Evolutionary conservation across 1,139 yeast species (phyloP), one percentile per base, ranked within the genome.

Genomic region (Yamadazyma atlantica): DNA sequence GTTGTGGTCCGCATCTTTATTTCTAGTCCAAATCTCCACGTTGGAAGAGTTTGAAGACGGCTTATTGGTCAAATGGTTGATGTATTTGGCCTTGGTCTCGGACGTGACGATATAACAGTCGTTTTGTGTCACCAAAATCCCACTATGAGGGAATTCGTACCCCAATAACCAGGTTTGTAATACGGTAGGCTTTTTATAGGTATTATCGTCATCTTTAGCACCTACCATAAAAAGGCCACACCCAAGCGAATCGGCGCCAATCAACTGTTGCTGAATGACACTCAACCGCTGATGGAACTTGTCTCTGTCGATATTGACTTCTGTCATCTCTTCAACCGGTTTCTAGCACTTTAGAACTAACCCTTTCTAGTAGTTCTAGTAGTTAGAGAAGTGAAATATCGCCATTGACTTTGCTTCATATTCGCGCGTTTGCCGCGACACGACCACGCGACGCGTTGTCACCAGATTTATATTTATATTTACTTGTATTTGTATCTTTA

Each of bases 111-210:
- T 69, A 12, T 80, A 64, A 35, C 82, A 69, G 51, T 79, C 80
- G 32, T 76, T 76, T 39, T 75, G 73, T 4, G 86, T 77, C 43
- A 90, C 66, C 37, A 75, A 80, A 42, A 92, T 64, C 31, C 82
- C 82, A 1, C 97, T 89, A 40, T 95, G 94, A 16, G 96, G 95
- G 56, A 92, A 90, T 58, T 94, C 97, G 58, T 90, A 92, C 5
- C 97, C 97, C 42, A 92, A 68, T 42, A 92, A 69, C 97, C 97
- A 92, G 35, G 85, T 85, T 58, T 90, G 97, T 34, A 90, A 64
- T 35, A 86, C 85, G 0, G 96, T 83, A 10, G 96, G 84, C 62
- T 88, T 88, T 57, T 86, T 88, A 62, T 88, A 90, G 32, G 96
- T 95, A 57, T 89, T 86, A 45, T 85, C 92, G 41, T 86, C 94